These are phyloP conservation scores for Leccinum pachyderme DNA, from an alignment of 1,284 basidiomycete genomes.

Conservation along the genomic window DNA sequence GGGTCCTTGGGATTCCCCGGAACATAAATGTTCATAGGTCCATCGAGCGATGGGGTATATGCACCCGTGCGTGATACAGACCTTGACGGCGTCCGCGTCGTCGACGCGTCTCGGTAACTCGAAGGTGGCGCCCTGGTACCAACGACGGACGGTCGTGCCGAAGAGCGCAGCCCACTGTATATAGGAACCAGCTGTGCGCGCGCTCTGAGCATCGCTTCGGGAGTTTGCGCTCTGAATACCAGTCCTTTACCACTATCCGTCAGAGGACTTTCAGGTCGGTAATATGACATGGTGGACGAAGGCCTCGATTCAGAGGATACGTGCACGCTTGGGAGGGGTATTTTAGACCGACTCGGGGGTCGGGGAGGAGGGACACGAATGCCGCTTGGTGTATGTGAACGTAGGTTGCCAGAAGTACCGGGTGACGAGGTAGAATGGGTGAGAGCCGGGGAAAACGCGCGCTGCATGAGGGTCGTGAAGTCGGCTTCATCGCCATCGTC, in stretches of 20 bases:
- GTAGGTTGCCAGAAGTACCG: constrained; percentile 27
- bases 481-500: constrained; percentile 51
- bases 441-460: constrained; percentile 66
- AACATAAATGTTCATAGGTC: constrained; percentile 61
- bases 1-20: constrained; percentile 73
- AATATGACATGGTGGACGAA: constrained; percentile 66
- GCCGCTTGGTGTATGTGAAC: constrained; percentile 41
- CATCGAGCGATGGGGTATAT: constrained; percentile 56
- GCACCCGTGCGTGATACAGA: constrained; percentile 64
- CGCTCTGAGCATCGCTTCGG: constrained; percentile 59
- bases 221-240: constrained; percentile 60
- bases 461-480: constrained; percentile 47
- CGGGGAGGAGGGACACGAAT: constrained; percentile 53
- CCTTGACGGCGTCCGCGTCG: constrained; percentile 58
- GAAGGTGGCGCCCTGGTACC: constrained; percentile 61
- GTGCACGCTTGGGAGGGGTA: constrained; percentile 72
- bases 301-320: constrained; percentile 70
- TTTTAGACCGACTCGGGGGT: constrained; percentile 78
- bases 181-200: constrained; percentile 55
- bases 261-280: constrained; percentile 54
- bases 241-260: constrained; percentile 40
- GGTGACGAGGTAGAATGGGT: constrained; percentile 38
- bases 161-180: constrained; percentile 43
- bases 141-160: constrained; percentile 40
- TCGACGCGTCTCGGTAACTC: constrained; percentile 62